Base-by-base conservation (phyloP, 1,139 yeast species). In the Torulaspora globosa region DNA sequence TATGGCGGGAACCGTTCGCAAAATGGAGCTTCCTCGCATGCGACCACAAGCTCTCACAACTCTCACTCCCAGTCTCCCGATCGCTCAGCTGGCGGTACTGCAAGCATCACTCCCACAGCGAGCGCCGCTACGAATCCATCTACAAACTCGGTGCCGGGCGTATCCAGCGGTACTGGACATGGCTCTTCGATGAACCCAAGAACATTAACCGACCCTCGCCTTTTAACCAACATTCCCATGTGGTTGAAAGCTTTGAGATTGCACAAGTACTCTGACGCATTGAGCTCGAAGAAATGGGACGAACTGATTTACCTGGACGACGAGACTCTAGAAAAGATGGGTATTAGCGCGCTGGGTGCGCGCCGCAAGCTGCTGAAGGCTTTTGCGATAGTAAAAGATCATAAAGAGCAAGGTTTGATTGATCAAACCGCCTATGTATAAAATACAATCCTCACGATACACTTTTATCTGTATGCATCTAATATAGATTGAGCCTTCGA, bases 321-420 rank as follows among this genome's bases (percentile, higher is more conserved):
- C 60, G 76, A 69, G 2, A 78, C 80, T 47, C 73, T 94, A 58
- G 90, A 84, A 56, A 74, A 74, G 3, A 75, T 81, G 50, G 98
- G 99, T 5, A 96, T 92, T 39, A 78, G 81, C 54, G 97, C 98
- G 0, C 75, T 92, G 54, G 98, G 98, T 6, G 98, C 98, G 1
- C 75, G 98, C 54, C 78, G 97, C 50, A 92, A 92, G 67, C 75
- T 92, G 63, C 70, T 92, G 58, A 92, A 94, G 70, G 95, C 96
- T 32, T 92, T 92, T 70, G 88, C 82, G 52, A 83, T 82, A 47
- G 95, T 90, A 39, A 79, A 77, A 58, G 80, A 74, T 41, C 61
- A 63, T 43, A 67, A 66, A 48, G 71, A 69, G 40, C 58, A 59
- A 10, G 71, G 68, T 3, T 43, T 61, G 29, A 65, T 68, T 38